These are phyloP conservation scores for Gentiana macrophylla DNA, from an alignment of 257 asterid genomes.

Conservation along the genomic window DNA sequence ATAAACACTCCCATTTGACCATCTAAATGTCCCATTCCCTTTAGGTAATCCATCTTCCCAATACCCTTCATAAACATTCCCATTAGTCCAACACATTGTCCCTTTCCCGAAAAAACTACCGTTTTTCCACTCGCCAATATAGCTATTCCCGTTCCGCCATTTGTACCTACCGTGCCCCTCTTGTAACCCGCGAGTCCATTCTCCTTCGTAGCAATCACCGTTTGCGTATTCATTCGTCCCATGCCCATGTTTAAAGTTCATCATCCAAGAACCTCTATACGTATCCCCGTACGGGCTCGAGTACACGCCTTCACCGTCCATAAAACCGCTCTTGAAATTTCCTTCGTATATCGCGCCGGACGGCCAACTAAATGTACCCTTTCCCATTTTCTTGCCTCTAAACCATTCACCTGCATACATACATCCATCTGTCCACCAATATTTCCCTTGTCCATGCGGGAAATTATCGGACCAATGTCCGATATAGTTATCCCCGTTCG, in stretches of 20 bases:
- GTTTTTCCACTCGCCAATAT: constrained; percentile 66
- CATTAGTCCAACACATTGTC: constrained; percentile 47
- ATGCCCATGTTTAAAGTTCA: constrained; percentile 68
- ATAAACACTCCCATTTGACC: constrained; percentile 74
- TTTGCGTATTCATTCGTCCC: constrained; percentile 57
- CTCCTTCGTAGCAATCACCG: constrained; percentile 74
- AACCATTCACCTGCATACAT: constrained; percentile 88
- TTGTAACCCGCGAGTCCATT: constrained; percentile 73
- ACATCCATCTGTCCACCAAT: constrained; percentile 96
- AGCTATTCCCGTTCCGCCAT: constrained; percentile 62
- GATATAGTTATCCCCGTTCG: constrained; percentile 76
- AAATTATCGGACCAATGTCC: constrained; percentile 71
- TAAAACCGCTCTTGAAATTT: constrained; percentile 75
- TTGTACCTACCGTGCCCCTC: constrained; percentile 65
- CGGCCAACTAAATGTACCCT: constrained; percentile 78
- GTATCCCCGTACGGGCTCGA: constrained; percentile 52
- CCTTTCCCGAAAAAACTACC: constrained; percentile 64
- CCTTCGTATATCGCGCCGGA: constrained; percentile 81
- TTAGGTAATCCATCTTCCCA: constrained; percentile 82
- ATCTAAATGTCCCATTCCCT: constrained; percentile 48
- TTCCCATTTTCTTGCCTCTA: constrained; percentile 67
- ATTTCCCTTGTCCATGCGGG: constrained; percentile 81
- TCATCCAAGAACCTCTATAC: constrained; percentile 70
- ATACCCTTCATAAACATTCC: constrained; percentile 52
- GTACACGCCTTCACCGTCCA: constrained; percentile 87